Conservation (phyloP, 2,329 filamentous ascomycete genomes). For the Corniculantispora saksenae region DNA sequence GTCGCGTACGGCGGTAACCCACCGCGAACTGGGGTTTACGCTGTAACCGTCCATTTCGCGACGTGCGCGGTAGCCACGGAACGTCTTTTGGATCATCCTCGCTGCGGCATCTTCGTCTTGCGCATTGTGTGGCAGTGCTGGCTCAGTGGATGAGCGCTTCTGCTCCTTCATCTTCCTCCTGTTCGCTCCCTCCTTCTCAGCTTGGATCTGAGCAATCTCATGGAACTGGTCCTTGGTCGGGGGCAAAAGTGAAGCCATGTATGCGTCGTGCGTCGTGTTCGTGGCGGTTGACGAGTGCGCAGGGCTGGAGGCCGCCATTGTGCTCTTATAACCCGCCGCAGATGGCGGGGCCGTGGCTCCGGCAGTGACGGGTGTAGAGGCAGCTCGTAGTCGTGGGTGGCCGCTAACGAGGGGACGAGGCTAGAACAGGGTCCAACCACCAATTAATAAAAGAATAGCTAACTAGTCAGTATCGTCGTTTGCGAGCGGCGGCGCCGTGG, state of each 20-base stretch:
- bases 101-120: slow-evolving; percentile 47
- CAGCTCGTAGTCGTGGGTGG: neutral
- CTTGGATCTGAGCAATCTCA: slow-evolving; percentile 51
- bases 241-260: slow-evolving; percentile 52
- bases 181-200: slow-evolving; percentile 46
- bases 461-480: neutral
- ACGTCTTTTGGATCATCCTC: slow-evolving; percentile 67
- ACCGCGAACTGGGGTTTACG: slow-evolving; percentile 69
- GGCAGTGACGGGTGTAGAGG: neutral
- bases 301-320: slow-evolving; percentile 8
- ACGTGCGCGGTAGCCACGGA: slow-evolving; percentile 73
- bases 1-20: slow-evolving; percentile 66
- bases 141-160: slow-evolving; percentile 35
- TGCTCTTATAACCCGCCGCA: neutral
- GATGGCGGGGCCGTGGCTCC: slow-evolving; percentile 13
- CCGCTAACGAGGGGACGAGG: neutral
- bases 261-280: slow-evolving; percentile 34
- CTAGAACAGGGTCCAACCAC: neutral
- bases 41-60: slow-evolving; percentile 69
- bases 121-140: slow-evolving; percentile 20
- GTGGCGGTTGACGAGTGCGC: slow-evolving; percentile 23
- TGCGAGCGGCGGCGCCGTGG: slow-evolving; percentile 1
- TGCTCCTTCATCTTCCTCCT: slow-evolving; percentile 43
- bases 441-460: neutral
- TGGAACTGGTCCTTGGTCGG: slow-evolving; percentile 49